A percentile compares a stretch with the other conserved stretches of the same genome.
phyloP scores from a whole-genome alignment of 371 early-diverging fungal genomes.

The Rhizopus stolonifer region DNA sequence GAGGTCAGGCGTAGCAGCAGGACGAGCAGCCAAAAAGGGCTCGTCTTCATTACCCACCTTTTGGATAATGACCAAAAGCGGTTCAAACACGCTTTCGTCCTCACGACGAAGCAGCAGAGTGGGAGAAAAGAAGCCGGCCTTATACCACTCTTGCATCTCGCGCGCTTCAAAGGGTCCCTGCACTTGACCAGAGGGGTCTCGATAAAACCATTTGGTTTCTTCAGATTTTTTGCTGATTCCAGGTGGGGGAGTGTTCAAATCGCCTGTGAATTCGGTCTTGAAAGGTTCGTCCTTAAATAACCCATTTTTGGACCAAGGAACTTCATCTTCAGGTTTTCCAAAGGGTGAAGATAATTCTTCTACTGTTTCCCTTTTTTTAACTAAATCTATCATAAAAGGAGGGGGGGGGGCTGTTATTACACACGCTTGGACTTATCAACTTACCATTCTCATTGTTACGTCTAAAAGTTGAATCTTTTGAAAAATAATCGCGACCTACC shows the following conservation, averaged over 20 bases:
- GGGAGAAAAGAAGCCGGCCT: conserved; percentile 74
- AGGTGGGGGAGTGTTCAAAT: conserved; percentile 12
- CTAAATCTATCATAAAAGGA: conserved; percentile 8
- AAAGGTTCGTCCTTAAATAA: conserved; percentile 6
- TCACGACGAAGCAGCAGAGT: conserved; percentile 73
- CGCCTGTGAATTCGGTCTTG: conserved; percentile 11
- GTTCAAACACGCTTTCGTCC: conserved; percentile 70
- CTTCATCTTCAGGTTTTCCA: conserved; percentile 13
- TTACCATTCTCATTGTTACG: conserved; percentile 21
- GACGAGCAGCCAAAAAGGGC: conserved; percentile 58
- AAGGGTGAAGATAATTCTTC: conserved; percentile 17
- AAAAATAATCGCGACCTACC: conserved; percentile 30
- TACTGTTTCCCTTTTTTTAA: conserved; percentile 14
- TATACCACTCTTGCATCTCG: conserved; percentile 89
- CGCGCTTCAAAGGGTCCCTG: conserved; percentile 80
- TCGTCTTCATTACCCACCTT: conserved; percentile 63
- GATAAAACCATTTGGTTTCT: conserved; percentile 74
- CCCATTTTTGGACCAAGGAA: conserved; percentile 6
- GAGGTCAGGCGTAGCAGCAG: conserved; percentile 11
- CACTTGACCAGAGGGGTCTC: conserved; percentile 76
- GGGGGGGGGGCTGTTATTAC: no score
- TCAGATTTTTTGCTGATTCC: conserved; percentile 28
- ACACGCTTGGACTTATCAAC: neutral
- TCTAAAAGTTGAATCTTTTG: conserved; percentile 21
- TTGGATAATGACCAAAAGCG: conserved; percentile 59